Percentiles rank a stretch among this genome's conserved stretches.
Conservation (phyloP, 1,139 yeast genomes). For the Arxiozyma slooffiae region DNA sequence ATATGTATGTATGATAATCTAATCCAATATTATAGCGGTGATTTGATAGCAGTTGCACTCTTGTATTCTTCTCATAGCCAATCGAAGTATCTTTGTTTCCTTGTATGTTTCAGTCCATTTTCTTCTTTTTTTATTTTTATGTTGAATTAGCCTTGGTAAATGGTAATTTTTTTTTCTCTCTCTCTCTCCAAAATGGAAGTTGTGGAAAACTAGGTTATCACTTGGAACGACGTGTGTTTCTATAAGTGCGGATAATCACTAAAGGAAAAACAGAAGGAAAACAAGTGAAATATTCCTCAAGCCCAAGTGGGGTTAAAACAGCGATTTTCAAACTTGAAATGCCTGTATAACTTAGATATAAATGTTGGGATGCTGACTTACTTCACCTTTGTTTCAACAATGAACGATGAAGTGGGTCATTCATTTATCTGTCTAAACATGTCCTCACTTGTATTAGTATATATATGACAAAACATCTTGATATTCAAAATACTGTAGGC, state of each 20-base stretch:
- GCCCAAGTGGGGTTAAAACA: too few relatives aligned
- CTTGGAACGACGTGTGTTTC: too few relatives aligned
- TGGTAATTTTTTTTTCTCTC: too few relatives aligned
- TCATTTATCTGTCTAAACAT: not conserved
- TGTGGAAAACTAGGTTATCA: not conserved
- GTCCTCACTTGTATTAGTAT: not conserved
- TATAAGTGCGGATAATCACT: too few relatives aligned
- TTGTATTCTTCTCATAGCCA: too few relatives aligned
- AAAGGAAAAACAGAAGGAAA: not conserved
- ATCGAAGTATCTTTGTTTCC: not conserved
- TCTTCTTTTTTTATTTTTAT: not conserved
- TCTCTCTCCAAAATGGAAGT: not conserved
- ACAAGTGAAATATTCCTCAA: too few relatives aligned
- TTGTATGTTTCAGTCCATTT: not conserved
- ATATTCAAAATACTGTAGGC: not conserved
- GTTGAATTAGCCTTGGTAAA: not conserved
- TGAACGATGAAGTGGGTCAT: too few relatives aligned
- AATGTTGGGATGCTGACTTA: too few relatives aligned
- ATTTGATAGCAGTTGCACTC: not conserved
- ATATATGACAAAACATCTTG: not conserved
- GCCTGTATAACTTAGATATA: too few relatives aligned
- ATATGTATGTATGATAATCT: not conserved
- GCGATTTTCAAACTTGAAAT: too few relatives aligned
- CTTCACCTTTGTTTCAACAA: too few relatives aligned
- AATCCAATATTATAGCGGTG: not conserved